Evolutionary conservation across 352 stramenopile genomes (phyloP), one percentile per base, ranked within the genome.

Genomic region (Pythium vanterpoolii): DNA sequence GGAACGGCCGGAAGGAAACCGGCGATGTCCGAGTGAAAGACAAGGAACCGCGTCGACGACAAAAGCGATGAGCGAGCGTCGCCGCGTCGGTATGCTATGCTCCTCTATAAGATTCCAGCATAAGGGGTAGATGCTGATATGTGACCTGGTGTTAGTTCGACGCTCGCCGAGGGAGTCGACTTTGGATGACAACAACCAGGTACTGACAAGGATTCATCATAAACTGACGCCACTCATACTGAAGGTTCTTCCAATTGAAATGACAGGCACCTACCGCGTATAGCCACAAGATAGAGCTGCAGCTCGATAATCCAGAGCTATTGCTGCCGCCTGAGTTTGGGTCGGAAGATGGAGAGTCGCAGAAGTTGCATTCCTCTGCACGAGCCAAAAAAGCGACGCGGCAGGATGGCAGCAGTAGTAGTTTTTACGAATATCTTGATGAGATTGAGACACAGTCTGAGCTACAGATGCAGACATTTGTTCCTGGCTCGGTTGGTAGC

Each of bases 381-480:
- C 66, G 56, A 57, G 6, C 19, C 6, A 21, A 66, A 14, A 38
- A 58, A n/a, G 14, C 60, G 24, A 46, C n/a, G 56, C 7, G 9
- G 13, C 36, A 16, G 24, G 26, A 33, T 24, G n/a, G 47, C 28
- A 36, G 62, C 40, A 70, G 26, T 14, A 67, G 53, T 43, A 87
- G 74, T 50, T 89, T 93, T 52, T 93, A 93, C 52, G 83, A 90
- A 56, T 93, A 89, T 62, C 56, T 93, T 23, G 83, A 93, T 44
- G 69, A 80, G 5, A 50, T 93, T 27, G 83, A 93, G 61, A 86
- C 73, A 16, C 71, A 90, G 56, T 85, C 68, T 2, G 65, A 85
- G 27, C 40, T 65, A 3, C 79, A 89, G 27, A 62, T 88, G 31
- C 76, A 86, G 1, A 64, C 55, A 1, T 54, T 70, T 24, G 57